Evolutionary conservation across 2,329 filamentous ascomycete genomes (phyloP), one percentile per base, ranked within the genome.

Genomic region (Exophiala xenobiotica): DNA sequence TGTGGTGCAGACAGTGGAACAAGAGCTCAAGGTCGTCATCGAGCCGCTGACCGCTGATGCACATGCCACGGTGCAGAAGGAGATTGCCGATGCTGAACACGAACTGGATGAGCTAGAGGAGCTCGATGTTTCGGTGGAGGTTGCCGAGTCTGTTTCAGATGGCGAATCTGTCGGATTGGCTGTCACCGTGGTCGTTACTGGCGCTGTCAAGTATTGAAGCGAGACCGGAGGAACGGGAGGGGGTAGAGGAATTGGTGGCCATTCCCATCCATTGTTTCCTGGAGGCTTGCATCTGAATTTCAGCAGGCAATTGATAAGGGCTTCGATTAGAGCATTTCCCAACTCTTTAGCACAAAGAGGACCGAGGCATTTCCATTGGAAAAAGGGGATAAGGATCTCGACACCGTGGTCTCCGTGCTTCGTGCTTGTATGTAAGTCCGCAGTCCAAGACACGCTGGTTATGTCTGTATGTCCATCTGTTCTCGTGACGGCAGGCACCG

Each of bases 281-380:
- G 24, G 44, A 39, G 16, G 11, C 6, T 20, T 24, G 20, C 49
- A 23, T 23, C 29, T 23, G 18, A 42, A 27, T 2, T 38, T 23
- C 27, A 46, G 23, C 20, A 51, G 16, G 37, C 49, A 51, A 19
- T 35, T 20, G 22, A 46, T 3, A 9, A 46, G 23, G n/a, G 29
- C 19, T 24, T 39, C 35, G 12, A 19, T 44, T 27, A n/a, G n/a
- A n/a, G n/a, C n/a, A n/a, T n/a, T n/a, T n/a, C n/a, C n/a, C n/a
- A n/a, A n/a, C n/a, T n/a, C n/a, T n/a, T 18, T 44, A 22, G 40
- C 47, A 46, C 35, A 51, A 19, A 31, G 43, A 38, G 6, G 7
- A 16, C 49, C 49, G 8, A 35, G 4, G 24, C 49, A 51, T 35
- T 41, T 33, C 49, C 49, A 51, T 12, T 26, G 18, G 31, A 26